These are phyloP conservation scores for Ascochyta koolunga DNA, from an alignment of 2,329 filamentous ascomycete species.

Conservation along the genomic window DNA sequence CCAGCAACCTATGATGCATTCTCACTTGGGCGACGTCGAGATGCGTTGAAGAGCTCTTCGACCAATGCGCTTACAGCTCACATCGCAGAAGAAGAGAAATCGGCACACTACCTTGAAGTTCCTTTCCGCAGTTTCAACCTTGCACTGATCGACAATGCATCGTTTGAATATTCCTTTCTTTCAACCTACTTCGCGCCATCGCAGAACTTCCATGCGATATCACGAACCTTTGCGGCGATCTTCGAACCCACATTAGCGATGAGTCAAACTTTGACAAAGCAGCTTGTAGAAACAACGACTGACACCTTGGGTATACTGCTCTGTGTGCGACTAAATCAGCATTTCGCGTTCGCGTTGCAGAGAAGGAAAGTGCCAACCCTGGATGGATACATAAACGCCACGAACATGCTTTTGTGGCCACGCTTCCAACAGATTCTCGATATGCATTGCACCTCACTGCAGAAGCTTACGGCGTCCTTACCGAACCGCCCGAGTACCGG, in stretches of 20 bases:
- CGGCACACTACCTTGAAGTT: conserved; percentile 84
- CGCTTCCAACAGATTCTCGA: conserved; percentile 95
- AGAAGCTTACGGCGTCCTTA: conserved; percentile 58
- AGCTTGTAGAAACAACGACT: conserved; percentile 75
- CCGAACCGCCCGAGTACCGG: conserved; percentile 43
- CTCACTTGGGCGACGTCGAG: conserved; percentile 83
- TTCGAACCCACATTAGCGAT: conserved; percentile 90
- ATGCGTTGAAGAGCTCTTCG: conserved; percentile 76
- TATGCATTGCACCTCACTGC: conserved; percentile 86
- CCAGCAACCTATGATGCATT: conserved; percentile 82
- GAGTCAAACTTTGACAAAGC: conserved; percentile 76
- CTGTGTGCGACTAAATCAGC: conserved; percentile 92
- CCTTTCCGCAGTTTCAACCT: conserved; percentile 95
- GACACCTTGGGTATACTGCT: conserved; percentile 87
- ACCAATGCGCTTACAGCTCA: conserved; percentile 83
- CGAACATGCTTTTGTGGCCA: conserved; percentile 95
- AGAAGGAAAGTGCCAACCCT: conserved; percentile 86
- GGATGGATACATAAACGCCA: conserved; percentile 91
- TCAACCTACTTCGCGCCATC: conserved; percentile 85
- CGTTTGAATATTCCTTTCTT: conserved; percentile 92
- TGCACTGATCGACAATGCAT: conserved; percentile 90
- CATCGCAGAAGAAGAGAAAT: conserved; percentile 86
- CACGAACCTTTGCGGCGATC: conserved; percentile 82
- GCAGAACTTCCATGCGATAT: conserved; percentile 76
- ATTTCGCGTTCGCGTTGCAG: conserved; percentile 92